phyloP scores from a whole-genome alignment of 805 yeast genomes.

The Tetrapisispora namnaoensis region DNA sequence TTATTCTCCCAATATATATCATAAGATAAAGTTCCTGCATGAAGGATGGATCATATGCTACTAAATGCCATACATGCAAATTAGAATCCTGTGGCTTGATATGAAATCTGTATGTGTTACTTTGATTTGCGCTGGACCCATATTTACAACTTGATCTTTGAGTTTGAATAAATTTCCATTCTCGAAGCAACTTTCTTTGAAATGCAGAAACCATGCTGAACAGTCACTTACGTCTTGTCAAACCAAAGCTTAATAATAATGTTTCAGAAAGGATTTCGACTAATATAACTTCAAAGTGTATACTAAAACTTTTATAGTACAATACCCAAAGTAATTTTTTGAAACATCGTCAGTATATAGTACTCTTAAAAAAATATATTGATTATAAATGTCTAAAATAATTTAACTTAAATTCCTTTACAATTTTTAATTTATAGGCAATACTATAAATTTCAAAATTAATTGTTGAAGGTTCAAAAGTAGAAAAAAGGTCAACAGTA shows the following conservation, averaged over 20 bases:
- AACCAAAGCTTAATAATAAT: too few species aligned
- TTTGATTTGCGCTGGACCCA: not conserved
- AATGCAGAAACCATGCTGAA: slow-evolving; percentile 11
- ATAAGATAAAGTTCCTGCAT: slow-evolving; percentile 18
- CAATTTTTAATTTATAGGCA: too few species aligned
- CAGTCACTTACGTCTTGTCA: not conserved
- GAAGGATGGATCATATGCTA: slow-evolving; percentile 13
- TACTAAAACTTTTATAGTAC: too few species aligned
- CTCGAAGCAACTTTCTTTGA: slow-evolving; percentile 23
- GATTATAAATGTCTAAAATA: not conserved
- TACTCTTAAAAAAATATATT: too few species aligned
- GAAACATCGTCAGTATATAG: too few species aligned
- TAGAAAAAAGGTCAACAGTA: too few species aligned
- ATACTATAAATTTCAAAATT: too few species aligned
- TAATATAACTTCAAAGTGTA: too few species aligned
- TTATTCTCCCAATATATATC: slow-evolving; percentile 14
- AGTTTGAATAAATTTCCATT: slow-evolving; percentile 22
- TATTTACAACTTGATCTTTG: not conserved
- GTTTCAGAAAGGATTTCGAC: too few species aligned
- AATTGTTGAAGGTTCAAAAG: too few species aligned
- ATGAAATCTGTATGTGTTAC: slow-evolving; percentile 8
- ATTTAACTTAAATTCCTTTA: too few species aligned
- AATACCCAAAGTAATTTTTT: too few species aligned
- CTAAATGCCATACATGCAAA: slow-evolving; percentile 27
- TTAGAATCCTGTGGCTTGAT: slow-evolving; percentile 28